Evolutionary conservation across 768 basidiomycete species (phyloP).

Genomic region (Lentinula lateritia): DNA sequence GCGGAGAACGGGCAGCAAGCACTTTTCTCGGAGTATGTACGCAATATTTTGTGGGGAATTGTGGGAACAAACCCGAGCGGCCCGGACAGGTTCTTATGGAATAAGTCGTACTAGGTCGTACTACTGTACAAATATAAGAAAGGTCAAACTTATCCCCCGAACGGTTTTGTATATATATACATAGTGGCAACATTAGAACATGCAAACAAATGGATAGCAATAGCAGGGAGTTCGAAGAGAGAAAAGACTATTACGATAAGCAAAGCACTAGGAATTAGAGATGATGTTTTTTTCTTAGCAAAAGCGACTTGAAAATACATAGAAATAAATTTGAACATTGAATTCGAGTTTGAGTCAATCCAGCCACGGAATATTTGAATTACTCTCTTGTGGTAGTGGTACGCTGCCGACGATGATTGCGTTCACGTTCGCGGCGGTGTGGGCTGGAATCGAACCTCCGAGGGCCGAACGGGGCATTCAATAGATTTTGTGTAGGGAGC

Average conservation of each 20-base stretch:
- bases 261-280: neutral
- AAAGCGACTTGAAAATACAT: neutral
- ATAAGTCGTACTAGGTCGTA: no score
- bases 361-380: neutral
- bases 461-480: neutral
- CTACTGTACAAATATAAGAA: no score
- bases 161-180: no score
- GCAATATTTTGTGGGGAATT: no score
- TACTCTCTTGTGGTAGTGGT: neutral
- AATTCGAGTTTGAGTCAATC: neutral
- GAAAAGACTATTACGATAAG: neutral
- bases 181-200: no score
- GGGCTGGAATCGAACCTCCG: neutral
- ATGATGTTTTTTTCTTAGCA: neutral
- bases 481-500: conserved; percentile 10
- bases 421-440: neutral
- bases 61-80: no score
- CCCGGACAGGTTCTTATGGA: no score
- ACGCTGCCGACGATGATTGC: neutral
- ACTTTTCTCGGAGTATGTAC: no score
- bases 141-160: no score
- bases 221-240: no score
- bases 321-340: neutral
- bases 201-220: no score
- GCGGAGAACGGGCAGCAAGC: no score